Percentiles rank a stretch among this genome's conserved stretches.
Conservation (phyloP, 495 filamentous ascomycete genomes). For the Penicillium lagena region DNA sequence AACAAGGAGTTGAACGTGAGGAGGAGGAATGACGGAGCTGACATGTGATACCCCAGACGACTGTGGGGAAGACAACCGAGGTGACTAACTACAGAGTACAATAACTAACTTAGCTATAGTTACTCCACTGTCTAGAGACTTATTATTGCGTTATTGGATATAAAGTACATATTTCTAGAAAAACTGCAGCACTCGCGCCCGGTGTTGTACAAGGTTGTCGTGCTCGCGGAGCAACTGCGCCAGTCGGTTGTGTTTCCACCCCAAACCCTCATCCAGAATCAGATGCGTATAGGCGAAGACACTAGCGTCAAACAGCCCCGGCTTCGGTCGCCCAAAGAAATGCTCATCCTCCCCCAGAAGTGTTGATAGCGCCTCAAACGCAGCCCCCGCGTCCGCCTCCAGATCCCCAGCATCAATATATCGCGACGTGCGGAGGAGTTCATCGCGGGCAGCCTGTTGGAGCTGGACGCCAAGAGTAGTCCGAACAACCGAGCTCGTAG, state of each 20-base stretch:
- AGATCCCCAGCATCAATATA: conserved; percentile 57
- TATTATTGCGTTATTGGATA: no score
- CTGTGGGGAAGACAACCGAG: conserved; percentile 24
- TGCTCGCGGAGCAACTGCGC: conserved; percentile 32
- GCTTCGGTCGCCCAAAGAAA: conserved; percentile 58
- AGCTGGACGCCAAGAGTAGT: conserved; percentile 56
- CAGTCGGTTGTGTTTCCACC: conserved; percentile 49
- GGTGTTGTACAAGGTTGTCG: conserved; percentile 49
- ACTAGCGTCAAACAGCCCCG: conserved; percentile 76
- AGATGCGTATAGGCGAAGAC: conserved; percentile 90
- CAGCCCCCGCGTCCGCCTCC: conserved; percentile 61
- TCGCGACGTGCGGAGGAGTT: conserved; percentile 59
- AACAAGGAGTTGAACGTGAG: not conserved
- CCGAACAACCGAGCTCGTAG: conserved; percentile 57
- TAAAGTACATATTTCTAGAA: conserved; percentile 13
- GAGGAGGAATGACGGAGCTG: conserved; percentile 10
- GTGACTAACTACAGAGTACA: conserved; percentile 1
- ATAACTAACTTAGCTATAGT: no score
- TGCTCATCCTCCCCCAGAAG: conserved; percentile 58
- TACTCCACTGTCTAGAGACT: no score
- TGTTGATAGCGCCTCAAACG: conserved; percentile 68
- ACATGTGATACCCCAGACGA: conserved; percentile 26
- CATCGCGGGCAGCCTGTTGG: conserved; percentile 60
- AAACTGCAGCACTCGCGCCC: conserved; percentile 38
- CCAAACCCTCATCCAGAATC: conserved; percentile 54